These are phyloP conservation scores for Alloteropsis angusta DNA, from an alignment of 202 grass and related monocot species.

Conservation along the genomic window DNA sequence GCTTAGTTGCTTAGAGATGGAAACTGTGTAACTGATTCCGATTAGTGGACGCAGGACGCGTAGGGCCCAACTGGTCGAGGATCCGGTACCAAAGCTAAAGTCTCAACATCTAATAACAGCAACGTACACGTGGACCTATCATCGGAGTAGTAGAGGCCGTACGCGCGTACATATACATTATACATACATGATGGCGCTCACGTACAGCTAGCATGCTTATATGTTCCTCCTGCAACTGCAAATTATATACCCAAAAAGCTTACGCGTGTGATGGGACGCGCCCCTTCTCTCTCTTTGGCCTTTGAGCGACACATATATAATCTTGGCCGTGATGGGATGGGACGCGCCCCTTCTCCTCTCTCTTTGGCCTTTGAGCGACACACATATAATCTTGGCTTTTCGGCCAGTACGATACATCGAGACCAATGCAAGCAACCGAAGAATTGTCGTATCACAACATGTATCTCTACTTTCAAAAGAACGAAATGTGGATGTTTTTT, in stretches of 20 bases:
- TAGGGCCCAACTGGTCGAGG: not conserved
- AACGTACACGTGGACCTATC: not conserved
- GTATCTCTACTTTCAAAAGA: too few relatives aligned
- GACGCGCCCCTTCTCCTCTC: not conserved
- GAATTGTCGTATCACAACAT: too few relatives aligned
- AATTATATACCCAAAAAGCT: not conserved
- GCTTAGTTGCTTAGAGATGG: not conserved
- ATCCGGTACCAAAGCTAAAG: too few relatives aligned
- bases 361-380: not conserved
- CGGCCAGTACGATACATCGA: conserved; percentile 22
- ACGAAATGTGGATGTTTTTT: too few relatives aligned
- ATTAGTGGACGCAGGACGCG: not conserved
- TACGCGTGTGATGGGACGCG: conserved; percentile 6
- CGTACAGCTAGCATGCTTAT: not conserved
- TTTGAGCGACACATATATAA: not conserved
- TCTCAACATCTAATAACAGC: not conserved
- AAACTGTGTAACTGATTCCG: not conserved
- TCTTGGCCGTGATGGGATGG: not conserved
- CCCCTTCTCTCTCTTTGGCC: not conserved
- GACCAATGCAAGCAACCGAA: not conserved
- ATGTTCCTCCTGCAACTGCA: not conserved
- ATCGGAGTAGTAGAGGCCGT: not conserved
- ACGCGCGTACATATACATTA: not conserved
- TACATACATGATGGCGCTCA: not conserved
- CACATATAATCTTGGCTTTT: not conserved